These are phyloP conservation scores for Calocera viscosa DNA, from an alignment of 768 basidiomycete genomes.

Conservation along the genomic window DNA sequence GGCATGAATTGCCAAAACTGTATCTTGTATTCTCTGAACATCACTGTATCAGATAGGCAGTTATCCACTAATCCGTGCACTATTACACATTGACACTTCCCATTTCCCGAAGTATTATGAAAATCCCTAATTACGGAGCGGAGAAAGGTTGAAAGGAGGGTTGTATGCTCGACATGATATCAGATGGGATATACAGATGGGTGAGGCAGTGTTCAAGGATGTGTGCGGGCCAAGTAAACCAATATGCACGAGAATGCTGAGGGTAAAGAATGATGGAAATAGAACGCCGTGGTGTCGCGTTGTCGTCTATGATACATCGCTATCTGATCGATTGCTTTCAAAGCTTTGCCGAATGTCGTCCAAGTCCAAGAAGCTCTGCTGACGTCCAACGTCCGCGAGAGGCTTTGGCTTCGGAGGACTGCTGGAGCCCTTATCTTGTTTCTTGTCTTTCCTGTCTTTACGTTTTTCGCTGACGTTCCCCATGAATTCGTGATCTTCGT, in stretches of 20 bases:
- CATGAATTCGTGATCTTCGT: not conserved
- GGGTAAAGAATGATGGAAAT: not conserved
- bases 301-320: not conserved
- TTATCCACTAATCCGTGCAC: not conserved
- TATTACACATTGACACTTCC: not conserved
- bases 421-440: not conserved
- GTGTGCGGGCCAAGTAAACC: too few species aligned
- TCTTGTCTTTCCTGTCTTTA: not conserved
- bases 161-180: not conserved
- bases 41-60: not conserved
- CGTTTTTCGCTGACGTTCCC: not conserved
- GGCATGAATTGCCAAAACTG: not conserved
- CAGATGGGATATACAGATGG: too few species aligned
- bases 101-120: not conserved
- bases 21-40: not conserved
- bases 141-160: not conserved
- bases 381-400: not conserved
- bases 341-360: slow-evolving; percentile 5
- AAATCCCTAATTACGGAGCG: not conserved
- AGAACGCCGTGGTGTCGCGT: not conserved
- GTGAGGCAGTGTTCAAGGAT: too few species aligned
- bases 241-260: too few species aligned
- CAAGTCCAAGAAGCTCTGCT: slow-evolving; percentile 3
- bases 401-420: not conserved
- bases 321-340: not conserved